Base-by-base conservation (phyloP, 345 rosid genomes). In the Arabis hirsuta region DNA sequence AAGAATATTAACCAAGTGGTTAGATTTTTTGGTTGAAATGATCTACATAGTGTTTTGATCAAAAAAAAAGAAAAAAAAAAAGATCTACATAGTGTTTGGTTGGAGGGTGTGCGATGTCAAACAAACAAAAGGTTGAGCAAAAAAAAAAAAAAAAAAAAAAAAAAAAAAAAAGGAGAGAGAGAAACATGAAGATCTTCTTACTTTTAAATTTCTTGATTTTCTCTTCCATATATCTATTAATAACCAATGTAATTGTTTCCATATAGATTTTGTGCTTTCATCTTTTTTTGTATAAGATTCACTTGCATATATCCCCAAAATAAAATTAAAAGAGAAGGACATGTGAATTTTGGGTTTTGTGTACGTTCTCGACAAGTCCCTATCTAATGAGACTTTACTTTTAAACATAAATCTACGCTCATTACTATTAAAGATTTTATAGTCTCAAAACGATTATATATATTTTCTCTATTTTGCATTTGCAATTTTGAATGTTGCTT, bases 131-230 rank as follows among this genome's bases (percentile, higher is more conserved):
- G 39, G 48, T 42, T 67, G 63, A 38, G 19, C 43, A 44, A 74
- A 20, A 12, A 56, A 19, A 16, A 16, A 27, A 14, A n/a, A 2
- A 70, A 43, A 32, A 22, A 55, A 12, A 36, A 42, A 12, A 43
- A 67, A 7, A 22, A 22, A 22, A 22, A 22, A 22, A 2, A 22
- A 2, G 22, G 22, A 22, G 22, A 4, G 3, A 38, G 29, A 62
- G 68, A 47, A 62, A 76, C 79, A 76, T 76, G 71, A 55, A 68
- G 41, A 62, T 76, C 79, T 76, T 69, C 3, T 27, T 62, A 70
- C 70, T 69, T 75, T 61, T 10, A 11, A 56, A 26, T 67, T 60
- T 61, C 7, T 27, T 36, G 71, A 75, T 52, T 67, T 44, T 22
- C 31, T 67, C 51, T 60, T 52, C 20, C 79, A 22, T 22, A 47